Evolutionary conservation across 805 yeast species (phyloP), one percentile per base, ranked within the genome.

Genomic region (Pichia californica): DNA sequence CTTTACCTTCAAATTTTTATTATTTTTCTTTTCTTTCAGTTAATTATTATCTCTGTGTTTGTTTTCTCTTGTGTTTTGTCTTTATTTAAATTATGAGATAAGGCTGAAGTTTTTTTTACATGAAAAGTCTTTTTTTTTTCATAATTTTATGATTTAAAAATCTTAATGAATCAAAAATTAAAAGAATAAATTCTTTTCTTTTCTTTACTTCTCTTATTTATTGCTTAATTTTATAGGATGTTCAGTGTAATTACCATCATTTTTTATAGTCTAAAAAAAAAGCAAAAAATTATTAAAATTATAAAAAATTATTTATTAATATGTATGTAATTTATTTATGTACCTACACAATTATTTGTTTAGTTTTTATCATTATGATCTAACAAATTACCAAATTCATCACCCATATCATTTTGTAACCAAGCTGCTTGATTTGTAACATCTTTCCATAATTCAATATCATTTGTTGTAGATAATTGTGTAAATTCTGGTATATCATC

Each of bases 391-490:
- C 48, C 50, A 32, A 70, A 61, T 37, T 68, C 74, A 30, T 66
- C 69, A 18, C 66, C 64, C 15, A 59, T 62, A 36, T 68, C 76
- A 44, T 73, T 74, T 2, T 62, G 54, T 44, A 84, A 61, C 94
- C 94, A 84, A 51, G 76, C 79, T 0, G 89, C 89, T 53, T 83
- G 87, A 53, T 74, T 76, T 0, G 88, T 78, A 43, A 84, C 80
- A 49, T 83, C 89, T 55, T 77, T 80, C 94, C 94, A 84, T 27
- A 84, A 62, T 47, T 81, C 72, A 39, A 66, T 59, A 49, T 77
- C 82, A 4, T 62, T 57, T 15, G 65, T 59, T n/a, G 65, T 65
- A 2, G 63, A 58, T 33, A 58, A 41, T 21, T 53, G 61, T 48
- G 66, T 63, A 49, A 69, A 53, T 33, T 63, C 64, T 18, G 64